Conservation (phyloP, 1,139 yeast genomes). For the Kodamaea arcana region DNA sequence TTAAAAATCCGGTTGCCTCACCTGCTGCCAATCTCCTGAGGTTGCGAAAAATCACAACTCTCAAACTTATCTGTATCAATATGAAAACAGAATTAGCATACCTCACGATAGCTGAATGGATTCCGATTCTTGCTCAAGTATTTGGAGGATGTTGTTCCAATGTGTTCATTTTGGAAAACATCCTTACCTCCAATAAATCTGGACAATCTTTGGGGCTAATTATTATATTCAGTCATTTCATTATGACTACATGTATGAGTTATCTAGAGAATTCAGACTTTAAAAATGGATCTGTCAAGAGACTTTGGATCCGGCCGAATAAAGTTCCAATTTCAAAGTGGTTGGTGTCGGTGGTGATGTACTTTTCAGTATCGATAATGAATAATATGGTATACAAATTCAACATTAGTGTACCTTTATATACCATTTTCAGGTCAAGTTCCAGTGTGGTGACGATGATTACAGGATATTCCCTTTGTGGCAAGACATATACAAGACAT, state of each 20-base stretch:
- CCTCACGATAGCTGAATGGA: constrained; percentile 5
- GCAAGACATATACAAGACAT: constrained; percentile 39
- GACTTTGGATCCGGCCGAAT: constrained; percentile 26
- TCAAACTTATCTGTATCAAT: too few relatives aligned
- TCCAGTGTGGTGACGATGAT: constrained; percentile 62
- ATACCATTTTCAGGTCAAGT: constrained; percentile 63
- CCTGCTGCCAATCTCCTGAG: too few relatives aligned
- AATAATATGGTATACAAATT: constrained; percentile 59
- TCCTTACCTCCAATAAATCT: constrained; percentile 25
- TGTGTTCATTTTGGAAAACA: constrained; percentile 57
- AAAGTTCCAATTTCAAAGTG: constrained; percentile 49
- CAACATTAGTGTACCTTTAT: constrained; percentile 62
- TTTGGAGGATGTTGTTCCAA: constrained; percentile 76
- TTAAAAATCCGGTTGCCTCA: too few relatives aligned
- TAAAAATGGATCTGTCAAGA: constrained; percentile 14
- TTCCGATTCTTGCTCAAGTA: constrained; percentile 31
- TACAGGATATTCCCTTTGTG: constrained; percentile 46
- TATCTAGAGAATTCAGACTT: constrained; percentile 30
- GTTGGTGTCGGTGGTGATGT: constrained; percentile 46
- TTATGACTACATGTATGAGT: constrained; percentile 49
- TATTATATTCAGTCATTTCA: constrained; percentile 59
- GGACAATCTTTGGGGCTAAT: constrained; percentile 34
- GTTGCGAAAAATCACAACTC: too few relatives aligned
- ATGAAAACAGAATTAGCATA: constrained; percentile 1
- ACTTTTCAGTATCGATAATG: constrained; percentile 48